Percentiles rank a stretch among this genome's conserved stretches.
phyloP scores from a whole-genome alignment of 768 basidiomycete species.

The Pholiota conissans region DNA sequence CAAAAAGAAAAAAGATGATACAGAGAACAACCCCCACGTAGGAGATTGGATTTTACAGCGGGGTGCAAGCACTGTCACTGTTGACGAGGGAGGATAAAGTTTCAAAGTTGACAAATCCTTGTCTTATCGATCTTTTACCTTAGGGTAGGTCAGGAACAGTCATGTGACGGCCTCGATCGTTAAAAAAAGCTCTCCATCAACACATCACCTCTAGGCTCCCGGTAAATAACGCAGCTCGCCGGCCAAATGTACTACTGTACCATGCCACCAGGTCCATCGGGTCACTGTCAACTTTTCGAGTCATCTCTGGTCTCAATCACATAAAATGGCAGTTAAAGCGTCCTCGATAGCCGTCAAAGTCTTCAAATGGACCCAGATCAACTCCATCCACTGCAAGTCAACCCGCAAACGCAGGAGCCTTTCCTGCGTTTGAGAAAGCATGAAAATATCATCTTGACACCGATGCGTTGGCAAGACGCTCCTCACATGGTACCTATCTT shows the following conservation, averaged over 20 bases:
- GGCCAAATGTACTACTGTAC: no score
- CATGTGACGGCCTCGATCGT: conserved; percentile 19
- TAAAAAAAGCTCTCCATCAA: not conserved
- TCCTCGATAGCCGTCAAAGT: conserved; percentile 9
- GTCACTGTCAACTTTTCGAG: no score
- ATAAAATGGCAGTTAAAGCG: not conserved
- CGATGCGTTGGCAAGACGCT: conserved; percentile 47
- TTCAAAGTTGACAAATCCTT: conserved; percentile 35
- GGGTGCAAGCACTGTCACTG: conserved; percentile 25
- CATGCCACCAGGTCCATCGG: no score
- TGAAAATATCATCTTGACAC: conserved; percentile 53
- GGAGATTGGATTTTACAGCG: conserved; percentile 32
- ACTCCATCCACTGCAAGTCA: conserved; percentile 40
- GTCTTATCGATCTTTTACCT: conserved; percentile 40
- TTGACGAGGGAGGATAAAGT: conserved; percentile 39
- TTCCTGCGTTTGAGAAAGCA: conserved; percentile 54
- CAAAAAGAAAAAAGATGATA: conserved; percentile 19
- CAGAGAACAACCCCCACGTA: conserved; percentile 27
- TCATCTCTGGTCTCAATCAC: no score
- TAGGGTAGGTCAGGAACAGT: conserved; percentile 34
- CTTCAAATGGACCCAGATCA: conserved; percentile 20
- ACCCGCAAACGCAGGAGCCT: conserved; percentile 45
- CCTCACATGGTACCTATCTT: conserved; percentile 33
- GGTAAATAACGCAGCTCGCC: no score
- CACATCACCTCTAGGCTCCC: no score